Conservation (phyloP, 2,329 filamentous ascomycete species). For the Sclerotinia trifoliorum region DNA sequence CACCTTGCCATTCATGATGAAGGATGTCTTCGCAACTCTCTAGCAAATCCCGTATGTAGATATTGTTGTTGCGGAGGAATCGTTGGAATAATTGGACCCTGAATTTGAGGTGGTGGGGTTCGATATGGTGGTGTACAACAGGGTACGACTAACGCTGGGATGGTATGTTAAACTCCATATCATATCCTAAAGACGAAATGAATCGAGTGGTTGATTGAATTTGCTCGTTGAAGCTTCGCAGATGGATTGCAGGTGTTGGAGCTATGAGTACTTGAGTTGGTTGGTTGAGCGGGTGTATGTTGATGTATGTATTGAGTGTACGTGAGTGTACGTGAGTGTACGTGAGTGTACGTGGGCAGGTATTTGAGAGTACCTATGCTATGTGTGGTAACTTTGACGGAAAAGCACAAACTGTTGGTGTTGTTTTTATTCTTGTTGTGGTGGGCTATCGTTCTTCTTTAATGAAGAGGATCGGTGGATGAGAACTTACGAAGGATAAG, state of each 20-base stretch:
- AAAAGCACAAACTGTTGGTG: background rate
- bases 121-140: background rate
- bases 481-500: too few species aligned
- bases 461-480: background rate
- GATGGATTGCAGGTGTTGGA: background rate
- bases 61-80: background rate
- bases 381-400: background rate
- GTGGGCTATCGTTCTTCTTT: background rate
- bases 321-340: too few species aligned
- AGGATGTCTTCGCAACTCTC: background rate
- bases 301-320: background rate
- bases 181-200: background rate
- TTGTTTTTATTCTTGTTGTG: background rate
- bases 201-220: background rate
- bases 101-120: background rate
- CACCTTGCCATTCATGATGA: constrained; percentile 35
- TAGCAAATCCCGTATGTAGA: background rate
- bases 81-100: background rate
- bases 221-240: background rate
- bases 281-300: background rate
- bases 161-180: constrained; percentile 1
- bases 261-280: background rate
- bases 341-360: too few species aligned
- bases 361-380: too few species aligned
- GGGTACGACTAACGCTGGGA: background rate